These are phyloP conservation scores for Stachybotrys chartarum DNA, from an alignment of 2,329 filamentous ascomycete species.

Conservation along the genomic window DNA sequence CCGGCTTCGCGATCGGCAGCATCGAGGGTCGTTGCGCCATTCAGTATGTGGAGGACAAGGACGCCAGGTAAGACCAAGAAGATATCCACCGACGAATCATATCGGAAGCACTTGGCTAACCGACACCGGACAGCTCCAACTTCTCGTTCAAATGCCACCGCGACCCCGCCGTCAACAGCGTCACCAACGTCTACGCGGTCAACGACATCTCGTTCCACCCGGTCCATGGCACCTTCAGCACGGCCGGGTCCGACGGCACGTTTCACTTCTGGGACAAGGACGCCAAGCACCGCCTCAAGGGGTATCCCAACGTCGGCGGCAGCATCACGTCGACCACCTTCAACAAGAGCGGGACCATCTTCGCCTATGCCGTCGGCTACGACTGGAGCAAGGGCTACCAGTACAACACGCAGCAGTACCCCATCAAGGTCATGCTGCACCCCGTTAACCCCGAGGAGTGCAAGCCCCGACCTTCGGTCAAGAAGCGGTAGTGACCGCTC, in stretches of 20 bases:
- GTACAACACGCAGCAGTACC: slow-evolving; percentile 66
- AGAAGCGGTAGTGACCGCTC: slow-evolving; percentile 43
- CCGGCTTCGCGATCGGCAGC: slow-evolving; percentile 89
- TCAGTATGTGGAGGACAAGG: slow-evolving; percentile 96
- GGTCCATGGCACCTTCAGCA: slow-evolving; percentile 95
- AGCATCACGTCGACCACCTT: slow-evolving; percentile 91
- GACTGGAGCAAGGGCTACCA: slow-evolving; percentile 98
- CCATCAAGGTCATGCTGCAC: slow-evolving; percentile 81
- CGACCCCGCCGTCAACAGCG: slow-evolving; percentile 65
- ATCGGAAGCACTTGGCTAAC: no score
- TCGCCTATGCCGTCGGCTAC: slow-evolving; percentile 87
- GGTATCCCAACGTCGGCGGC: slow-evolving; percentile 76
- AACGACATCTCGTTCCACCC: slow-evolving; percentile 99
- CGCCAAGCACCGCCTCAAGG: slow-evolving; percentile 82
- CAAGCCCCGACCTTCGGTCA: slow-evolving; percentile 52
- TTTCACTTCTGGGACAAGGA: slow-evolving; percentile 98
- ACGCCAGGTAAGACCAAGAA: slow-evolving; percentile 58
- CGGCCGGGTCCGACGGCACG: slow-evolving; percentile 88
- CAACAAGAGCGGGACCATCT: slow-evolving; percentile 76
- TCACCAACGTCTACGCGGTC: slow-evolving; percentile 86
- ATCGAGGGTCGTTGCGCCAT: slow-evolving; percentile 97
- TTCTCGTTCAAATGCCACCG: slow-evolving; percentile 99
- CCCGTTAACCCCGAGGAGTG: slow-evolving; percentile 58
- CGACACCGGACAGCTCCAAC: slow-evolving; percentile 56
- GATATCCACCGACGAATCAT: background rate